Evolutionary conservation across 768 basidiomycete genomes (phyloP).

Genomic region (Amanita rimosa): DNA sequence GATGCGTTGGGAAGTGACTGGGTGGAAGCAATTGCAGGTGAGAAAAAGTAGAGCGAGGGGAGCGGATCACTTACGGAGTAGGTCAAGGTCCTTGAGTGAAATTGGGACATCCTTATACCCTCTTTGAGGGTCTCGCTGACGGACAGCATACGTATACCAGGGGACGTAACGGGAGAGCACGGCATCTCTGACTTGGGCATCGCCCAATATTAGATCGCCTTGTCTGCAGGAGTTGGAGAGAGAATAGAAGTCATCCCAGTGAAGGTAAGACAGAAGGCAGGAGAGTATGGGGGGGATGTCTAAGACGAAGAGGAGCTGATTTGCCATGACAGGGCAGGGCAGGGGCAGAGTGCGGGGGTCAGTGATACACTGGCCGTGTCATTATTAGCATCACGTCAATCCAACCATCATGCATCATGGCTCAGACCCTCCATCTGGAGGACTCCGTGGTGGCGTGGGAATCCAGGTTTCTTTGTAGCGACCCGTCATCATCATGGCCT

Average conservation of each 20-base stretch:
- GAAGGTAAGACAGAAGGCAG: constrained; percentile 17
- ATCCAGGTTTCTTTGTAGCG: background rate
- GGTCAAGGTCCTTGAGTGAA: constrained; percentile 46
- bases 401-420: background rate
- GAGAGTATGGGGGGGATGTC: constrained; percentile 10
- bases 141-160: constrained; percentile 37
- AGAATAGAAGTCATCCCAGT: constrained; percentile 28
- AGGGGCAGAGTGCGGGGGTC: too few relatives aligned
- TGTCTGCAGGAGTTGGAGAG: constrained; percentile 26
- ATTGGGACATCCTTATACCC: constrained; percentile 36
- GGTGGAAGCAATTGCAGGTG: constrained; percentile 4
- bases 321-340: background rate
- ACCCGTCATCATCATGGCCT: constrained; percentile 10
- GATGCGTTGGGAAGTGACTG: constrained; percentile 55
- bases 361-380: too few relatives aligned
- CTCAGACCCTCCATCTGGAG: too few relatives aligned
- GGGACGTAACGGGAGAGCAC: constrained; percentile 45
- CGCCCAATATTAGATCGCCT: constrained; percentile 19
- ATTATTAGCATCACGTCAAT: background rate
- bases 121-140: constrained; percentile 23
- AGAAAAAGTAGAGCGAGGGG: constrained; percentile 8
- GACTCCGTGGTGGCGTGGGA: constrained; percentile 3
- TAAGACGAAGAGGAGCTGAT: constrained; percentile 7
- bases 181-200: constrained; percentile 20
- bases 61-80: constrained; percentile 40